phyloP scores from a whole-genome alignment of 345 rosid species.

The Pistacia atlantica region DNA sequence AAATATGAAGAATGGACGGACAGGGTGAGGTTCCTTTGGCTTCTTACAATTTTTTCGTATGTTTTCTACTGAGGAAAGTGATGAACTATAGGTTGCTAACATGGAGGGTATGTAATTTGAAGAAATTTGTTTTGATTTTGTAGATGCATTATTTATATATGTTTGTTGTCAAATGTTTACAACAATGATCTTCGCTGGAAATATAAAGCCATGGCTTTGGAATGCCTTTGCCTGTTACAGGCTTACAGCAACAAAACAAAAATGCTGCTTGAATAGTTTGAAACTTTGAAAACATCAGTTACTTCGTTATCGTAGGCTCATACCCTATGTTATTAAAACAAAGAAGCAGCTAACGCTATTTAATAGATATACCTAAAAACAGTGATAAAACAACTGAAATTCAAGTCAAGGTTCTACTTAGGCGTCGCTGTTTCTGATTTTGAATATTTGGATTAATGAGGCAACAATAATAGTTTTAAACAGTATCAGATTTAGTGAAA shows the following conservation, averaged over 20 bases:
- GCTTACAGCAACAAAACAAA: neutral
- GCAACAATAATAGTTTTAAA: too few relatives aligned
- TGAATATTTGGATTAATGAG: too few relatives aligned
- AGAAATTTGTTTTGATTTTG: neutral
- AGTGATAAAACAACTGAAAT: too few relatives aligned
- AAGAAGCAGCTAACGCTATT: too few relatives aligned
- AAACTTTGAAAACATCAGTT: neutral
- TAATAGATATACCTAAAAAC: neutral
- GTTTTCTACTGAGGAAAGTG: neutral
- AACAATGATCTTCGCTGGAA: neutral
- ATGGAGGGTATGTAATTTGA: neutral
- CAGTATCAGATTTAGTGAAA: too few relatives aligned
- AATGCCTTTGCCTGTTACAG: neutral
- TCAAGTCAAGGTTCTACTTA: too few relatives aligned
- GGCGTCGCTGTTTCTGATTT: too few relatives aligned
- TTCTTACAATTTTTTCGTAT: neutral
- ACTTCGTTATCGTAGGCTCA: neutral
- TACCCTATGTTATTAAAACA: neutral
- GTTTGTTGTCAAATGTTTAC: neutral
- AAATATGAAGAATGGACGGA: neutral
- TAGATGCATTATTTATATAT: neutral
- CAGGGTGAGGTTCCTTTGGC: neutral
- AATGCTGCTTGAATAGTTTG: neutral
- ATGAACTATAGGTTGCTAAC: neutral
- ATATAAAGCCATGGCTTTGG: neutral